Evolutionary conservation across 768 basidiomycete genomes (phyloP), one percentile per base, ranked within the genome.

Genomic region (Suillus occidentalis): DNA sequence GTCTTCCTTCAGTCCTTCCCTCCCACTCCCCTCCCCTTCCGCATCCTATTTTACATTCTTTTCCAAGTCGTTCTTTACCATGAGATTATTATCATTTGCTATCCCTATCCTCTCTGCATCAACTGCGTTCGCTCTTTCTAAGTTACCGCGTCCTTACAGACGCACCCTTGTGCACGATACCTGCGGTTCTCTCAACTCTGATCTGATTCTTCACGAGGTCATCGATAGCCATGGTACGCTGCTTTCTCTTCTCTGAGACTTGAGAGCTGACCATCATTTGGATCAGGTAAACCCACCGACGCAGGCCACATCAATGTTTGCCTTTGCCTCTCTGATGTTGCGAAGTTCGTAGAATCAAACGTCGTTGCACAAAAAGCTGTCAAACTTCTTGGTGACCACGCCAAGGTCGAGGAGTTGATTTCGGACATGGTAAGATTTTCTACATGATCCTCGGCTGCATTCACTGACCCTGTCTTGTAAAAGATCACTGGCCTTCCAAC

Each of bases 291-390:
- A 14, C n/a, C 66, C 2, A 67, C 70, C 36, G 36, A 66, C 22
- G 71, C 71, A 28, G 75, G 77, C 45, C 73, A 53, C 52, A 65
- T 80, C 62, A 65, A 74, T 31, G 25, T 72, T 16, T 73, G 72
- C 50, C 57, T 78, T 22, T 79, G 79, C 31, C 25, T 72, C 36
- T 74, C 78, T 3, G 68, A 71, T 42, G 67, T 78, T 18, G 56
- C 63, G 3, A 43, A 20, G 6, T 71, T 79, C 57, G 53, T 78
- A 49, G 57, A 69, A 34, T 68, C 68, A 55, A 73, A 71, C 40
- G 56, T 60, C 13, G 69, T 73, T 31, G 67, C 72, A 16, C 63
- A 72, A 45, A 63, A 62, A 25, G 77, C 72, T 12, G 63, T 61
- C 45, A 63, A 67, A 58, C 65, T 73, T 12, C 68, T 73, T 13